Evolutionary conservation across 257 asterid species (phyloP).

Genomic region (Solanum virginianum): DNA sequence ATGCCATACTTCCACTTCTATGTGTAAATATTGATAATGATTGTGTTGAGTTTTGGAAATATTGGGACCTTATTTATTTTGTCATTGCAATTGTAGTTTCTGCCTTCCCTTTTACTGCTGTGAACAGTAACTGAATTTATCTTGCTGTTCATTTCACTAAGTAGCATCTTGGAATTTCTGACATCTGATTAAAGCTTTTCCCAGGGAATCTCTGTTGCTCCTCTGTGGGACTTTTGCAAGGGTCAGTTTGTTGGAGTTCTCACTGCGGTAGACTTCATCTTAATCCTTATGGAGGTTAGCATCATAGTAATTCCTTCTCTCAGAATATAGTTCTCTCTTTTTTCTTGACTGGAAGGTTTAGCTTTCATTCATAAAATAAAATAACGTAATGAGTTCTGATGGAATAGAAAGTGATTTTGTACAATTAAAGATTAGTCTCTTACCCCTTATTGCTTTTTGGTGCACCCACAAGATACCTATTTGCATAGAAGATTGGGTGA

Average conservation of each 20-base stretch:
- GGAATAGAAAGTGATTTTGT: neutral
- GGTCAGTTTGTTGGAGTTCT: constrained; percentile 66
- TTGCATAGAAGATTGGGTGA: neutral
- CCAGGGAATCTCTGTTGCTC: constrained; percentile 64
- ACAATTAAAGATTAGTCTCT: neutral
- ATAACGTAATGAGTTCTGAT: neutral
- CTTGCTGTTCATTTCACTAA: neutral
- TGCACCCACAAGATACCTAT: neutral
- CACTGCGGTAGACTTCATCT: constrained; percentile 62
- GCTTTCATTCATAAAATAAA: neutral
- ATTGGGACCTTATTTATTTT: neutral
- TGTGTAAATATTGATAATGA: neutral
- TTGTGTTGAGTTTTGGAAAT: neutral
- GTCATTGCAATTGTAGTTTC: neutral
- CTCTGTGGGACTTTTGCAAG: constrained; percentile 58
- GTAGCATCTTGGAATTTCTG: constrained; percentile 7
- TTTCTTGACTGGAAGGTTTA: neutral
- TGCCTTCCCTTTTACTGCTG: neutral
- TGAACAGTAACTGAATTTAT: neutral
- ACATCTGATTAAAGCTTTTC: constrained; percentile 13
- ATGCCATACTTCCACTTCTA: neutral
- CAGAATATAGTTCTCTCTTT: neutral
- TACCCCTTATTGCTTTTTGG: neutral
- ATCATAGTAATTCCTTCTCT: neutral
- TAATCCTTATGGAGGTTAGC: constrained; percentile 61